Evolutionary conservation across 176 grass and related monocot species (phyloP).

Genomic region (Oryza meridionalis): DNA sequence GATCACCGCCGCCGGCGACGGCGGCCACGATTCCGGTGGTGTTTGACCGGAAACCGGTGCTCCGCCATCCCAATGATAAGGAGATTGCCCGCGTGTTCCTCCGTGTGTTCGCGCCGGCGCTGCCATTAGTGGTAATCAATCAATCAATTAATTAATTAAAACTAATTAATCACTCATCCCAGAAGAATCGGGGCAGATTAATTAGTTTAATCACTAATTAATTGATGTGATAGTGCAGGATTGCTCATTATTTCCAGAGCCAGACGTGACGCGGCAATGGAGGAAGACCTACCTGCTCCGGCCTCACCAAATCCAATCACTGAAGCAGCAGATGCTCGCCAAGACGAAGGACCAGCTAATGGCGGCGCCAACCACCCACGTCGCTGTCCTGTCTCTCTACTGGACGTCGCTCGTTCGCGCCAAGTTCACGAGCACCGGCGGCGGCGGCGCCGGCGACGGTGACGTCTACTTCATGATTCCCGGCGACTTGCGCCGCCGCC

Average conservation of each 20-base stretch:
- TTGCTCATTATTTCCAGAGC: not conserved
- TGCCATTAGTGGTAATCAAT: conserved; percentile 19
- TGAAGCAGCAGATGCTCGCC: conserved; percentile 4
- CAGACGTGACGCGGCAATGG: not conserved
- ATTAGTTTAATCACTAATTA: not conserved
- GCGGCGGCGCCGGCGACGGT: not conserved
- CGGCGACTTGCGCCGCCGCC: conserved; percentile 15
- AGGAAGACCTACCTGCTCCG: conserved; percentile 20
- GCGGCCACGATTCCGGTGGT: not conserved
- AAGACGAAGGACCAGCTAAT: not conserved
- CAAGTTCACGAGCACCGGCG: not conserved
- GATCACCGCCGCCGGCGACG: not conserved
- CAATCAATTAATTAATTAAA: not conserved
- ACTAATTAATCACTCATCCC: too few relatives aligned
- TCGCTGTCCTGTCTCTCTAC: conserved; percentile 34
- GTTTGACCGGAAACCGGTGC: conserved; percentile 38
- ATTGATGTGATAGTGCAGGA: not conserved
- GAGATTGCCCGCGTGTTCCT: conserved; percentile 14
- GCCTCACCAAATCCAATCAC: not conserved
- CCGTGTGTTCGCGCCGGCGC: conserved; percentile 25
- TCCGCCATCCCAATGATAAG: conserved; percentile 18
- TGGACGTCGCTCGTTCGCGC: conserved; percentile 44
- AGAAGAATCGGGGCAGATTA: too few relatives aligned
- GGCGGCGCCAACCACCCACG: conserved; percentile 16
- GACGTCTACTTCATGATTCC: not conserved